These are phyloP conservation scores for Telfairia occidentalis DNA, from an alignment of 331 rosid species.

Conservation along the genomic window DNA sequence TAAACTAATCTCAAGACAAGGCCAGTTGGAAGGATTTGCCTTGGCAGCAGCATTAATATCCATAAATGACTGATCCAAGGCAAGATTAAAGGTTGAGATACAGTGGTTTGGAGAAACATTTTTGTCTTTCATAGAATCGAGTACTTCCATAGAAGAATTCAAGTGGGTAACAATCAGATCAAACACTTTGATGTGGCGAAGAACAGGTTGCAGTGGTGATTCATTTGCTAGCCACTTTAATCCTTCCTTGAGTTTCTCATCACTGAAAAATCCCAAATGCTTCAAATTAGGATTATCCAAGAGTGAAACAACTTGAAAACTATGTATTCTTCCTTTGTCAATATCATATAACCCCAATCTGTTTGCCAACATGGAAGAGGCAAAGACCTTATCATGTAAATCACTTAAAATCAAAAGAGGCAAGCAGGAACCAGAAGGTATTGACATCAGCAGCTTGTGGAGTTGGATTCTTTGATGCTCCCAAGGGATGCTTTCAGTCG, in stretches of 20 bases:
- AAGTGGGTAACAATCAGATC: constrained; percentile 51
- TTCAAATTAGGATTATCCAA: constrained; percentile 36
- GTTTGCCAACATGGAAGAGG: constrained; percentile 34
- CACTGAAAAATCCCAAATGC: constrained; percentile 55
- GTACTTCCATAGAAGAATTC: constrained; percentile 36
- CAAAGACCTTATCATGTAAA: constrained; percentile 18
- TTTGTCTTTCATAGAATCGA: constrained; percentile 26
- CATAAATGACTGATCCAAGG: constrained; percentile 46
- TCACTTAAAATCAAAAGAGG: constrained; percentile 72
- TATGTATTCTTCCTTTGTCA: constrained; percentile 46
- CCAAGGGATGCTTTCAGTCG: constrained; percentile 54
- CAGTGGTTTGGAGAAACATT: constrained; percentile 50
- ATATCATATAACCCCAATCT: constrained; percentile 53
- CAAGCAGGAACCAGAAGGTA: constrained; percentile 59
- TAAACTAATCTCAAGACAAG: constrained; percentile 65
- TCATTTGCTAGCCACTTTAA: constrained; percentile 80
- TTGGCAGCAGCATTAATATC: constrained; percentile 46
- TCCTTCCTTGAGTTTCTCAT: constrained; percentile 57
- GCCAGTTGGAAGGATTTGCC: constrained; percentile 57
- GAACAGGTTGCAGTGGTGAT: constrained; percentile 58
- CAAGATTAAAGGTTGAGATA: constrained; percentile 68
- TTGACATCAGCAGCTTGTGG: constrained; percentile 48
- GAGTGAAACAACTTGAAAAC: constrained; percentile 51
- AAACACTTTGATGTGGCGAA: constrained; percentile 32
- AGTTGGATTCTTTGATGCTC: constrained; percentile 47